These are phyloP conservation scores for Leccinum proximum DNA, from an alignment of 1,284 basidiomycete species.

Conservation along the genomic window DNA sequence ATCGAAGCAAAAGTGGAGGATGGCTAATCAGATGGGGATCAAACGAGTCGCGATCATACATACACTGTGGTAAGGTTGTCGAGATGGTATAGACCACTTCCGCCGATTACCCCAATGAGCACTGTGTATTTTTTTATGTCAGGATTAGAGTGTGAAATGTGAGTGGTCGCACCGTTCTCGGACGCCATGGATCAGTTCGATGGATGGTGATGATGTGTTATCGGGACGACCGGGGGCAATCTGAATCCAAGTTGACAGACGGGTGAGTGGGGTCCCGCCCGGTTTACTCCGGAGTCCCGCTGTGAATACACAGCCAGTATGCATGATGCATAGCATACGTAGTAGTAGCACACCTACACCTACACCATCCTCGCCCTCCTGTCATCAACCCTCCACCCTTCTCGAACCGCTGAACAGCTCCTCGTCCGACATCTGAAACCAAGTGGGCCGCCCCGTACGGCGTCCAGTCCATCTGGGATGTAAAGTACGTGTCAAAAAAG, in stretches of 20 bases:
- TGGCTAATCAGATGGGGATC: background rate
- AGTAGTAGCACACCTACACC: no score
- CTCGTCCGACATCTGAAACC: background rate
- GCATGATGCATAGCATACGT: no score
- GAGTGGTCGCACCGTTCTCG: slow-evolving; percentile 19
- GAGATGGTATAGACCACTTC: slow-evolving; percentile 86
- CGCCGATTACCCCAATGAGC: slow-evolving; percentile 82
- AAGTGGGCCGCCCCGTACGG: background rate
- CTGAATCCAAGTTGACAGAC: background rate
- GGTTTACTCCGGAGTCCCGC: background rate
- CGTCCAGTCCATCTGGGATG: background rate
- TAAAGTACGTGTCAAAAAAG: background rate
- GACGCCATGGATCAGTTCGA: slow-evolving; percentile 14
- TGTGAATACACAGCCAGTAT: no score
- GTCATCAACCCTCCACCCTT: no score
- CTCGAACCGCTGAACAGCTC: background rate
- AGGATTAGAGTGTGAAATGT: background rate
- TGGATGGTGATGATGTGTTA: background rate
- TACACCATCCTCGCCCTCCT: no score
- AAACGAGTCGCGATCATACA: slow-evolving; percentile 24
- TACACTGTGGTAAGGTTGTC: slow-evolving; percentile 86
- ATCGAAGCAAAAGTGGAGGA: background rate
- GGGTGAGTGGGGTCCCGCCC: background rate
- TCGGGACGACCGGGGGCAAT: background rate
- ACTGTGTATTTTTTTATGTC: slow-evolving; percentile 38